Conservation (phyloP, 2,329 filamentous ascomycete species). For the Colletotrichum paranaense region DNA sequence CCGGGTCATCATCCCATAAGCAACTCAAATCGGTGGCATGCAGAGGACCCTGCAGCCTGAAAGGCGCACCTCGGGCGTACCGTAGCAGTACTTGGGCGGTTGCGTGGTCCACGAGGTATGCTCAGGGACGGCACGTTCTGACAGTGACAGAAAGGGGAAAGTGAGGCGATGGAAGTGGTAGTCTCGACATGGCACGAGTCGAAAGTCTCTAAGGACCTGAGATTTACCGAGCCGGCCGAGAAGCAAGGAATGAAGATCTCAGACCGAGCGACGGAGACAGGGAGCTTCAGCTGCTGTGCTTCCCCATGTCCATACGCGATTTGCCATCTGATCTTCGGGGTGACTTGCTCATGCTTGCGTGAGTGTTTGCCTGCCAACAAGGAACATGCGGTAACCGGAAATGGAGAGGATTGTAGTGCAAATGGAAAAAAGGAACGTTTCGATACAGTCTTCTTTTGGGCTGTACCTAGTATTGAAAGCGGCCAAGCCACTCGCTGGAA, state of each 20-base stretch:
- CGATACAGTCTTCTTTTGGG: background rate
- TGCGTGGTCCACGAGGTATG: background rate
- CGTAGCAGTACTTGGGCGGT: background rate
- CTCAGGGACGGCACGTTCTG: background rate
- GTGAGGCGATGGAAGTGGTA: background rate
- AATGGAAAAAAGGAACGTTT: background rate
- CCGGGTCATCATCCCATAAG: background rate
- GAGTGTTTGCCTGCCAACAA: background rate
- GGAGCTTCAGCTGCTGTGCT: background rate
- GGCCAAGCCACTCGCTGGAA: background rate
- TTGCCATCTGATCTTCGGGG: background rate
- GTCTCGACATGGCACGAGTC: background rate
- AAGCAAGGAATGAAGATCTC: background rate
- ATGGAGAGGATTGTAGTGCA: background rate
- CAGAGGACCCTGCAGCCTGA: background rate
- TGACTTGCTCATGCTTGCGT: background rate
- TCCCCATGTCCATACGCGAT: background rate
- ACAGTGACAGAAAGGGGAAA: background rate
- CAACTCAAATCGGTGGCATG: background rate
- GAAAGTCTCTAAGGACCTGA: background rate
- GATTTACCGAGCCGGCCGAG: background rate
- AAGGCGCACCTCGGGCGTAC: background rate
- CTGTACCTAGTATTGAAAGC: background rate
- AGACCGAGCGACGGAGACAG: background rate
- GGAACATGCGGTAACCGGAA: background rate